These are phyloP conservation scores for Amanita subjunquillea DNA, from an alignment of 768 basidiomycete genomes.

Conservation along the genomic window DNA sequence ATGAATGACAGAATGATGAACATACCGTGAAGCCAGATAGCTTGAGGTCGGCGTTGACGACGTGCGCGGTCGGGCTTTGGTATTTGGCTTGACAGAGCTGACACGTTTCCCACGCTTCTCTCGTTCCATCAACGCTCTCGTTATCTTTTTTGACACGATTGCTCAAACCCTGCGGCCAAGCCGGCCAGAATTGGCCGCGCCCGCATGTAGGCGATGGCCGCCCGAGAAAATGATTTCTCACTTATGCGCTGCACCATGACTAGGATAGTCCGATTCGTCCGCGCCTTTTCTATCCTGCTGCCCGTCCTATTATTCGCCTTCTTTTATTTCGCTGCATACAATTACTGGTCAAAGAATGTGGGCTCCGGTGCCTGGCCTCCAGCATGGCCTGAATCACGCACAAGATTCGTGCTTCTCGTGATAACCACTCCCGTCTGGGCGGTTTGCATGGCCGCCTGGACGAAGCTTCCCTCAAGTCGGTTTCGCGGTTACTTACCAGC, in stretches of 20 bases:
- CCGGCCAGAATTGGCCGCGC: too few species aligned
- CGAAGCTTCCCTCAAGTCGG: background rate
- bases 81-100: slow-evolving; percentile 20
- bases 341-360: slow-evolving; percentile 2
- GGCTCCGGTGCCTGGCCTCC: slow-evolving; percentile 6
- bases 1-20: slow-evolving; percentile 12
- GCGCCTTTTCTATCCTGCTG: background rate
- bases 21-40: slow-evolving; percentile 34
- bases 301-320: background rate
- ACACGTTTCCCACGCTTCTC: slow-evolving; percentile 23
- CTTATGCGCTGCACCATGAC: background rate
- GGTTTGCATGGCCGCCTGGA: slow-evolving; percentile 2
- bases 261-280: background rate
- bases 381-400: slow-evolving; percentile 8
- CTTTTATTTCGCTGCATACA: background rate
- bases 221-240: too few species aligned
- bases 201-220: too few species aligned
- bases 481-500: background rate
- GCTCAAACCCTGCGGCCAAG: too few species aligned
- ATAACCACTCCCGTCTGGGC: slow-evolving; percentile 5
- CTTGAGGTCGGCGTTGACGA: slow-evolving; percentile 34
- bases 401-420: slow-evolving; percentile 7
- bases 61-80: slow-evolving; percentile 32
- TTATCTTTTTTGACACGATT: too few species aligned
- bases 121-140: too few species aligned